These are phyloP conservation scores for Colletotrichum sansevieriae DNA, from an alignment of 2,329 filamentous ascomycete genomes.

Conservation along the genomic window DNA sequence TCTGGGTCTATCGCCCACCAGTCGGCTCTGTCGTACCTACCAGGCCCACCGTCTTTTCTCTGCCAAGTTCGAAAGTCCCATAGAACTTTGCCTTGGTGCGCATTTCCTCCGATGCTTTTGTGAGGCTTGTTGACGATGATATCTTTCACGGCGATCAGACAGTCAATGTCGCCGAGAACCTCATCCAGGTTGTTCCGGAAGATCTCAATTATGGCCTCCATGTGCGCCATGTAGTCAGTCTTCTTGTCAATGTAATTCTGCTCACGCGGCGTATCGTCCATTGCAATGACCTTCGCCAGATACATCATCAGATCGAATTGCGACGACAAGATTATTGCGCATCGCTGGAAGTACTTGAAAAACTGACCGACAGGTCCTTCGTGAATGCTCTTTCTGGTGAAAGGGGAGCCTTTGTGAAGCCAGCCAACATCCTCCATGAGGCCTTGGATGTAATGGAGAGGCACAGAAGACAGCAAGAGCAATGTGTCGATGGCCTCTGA, in stretches of 20 bases:
- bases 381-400: neutral
- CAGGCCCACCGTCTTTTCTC: conserved; percentile 8
- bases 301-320: conserved; percentile 44
- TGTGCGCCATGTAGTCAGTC: conserved; percentile 33
- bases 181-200: conserved; percentile 6
- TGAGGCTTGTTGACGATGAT: conserved; percentile 8
- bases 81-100: neutral
- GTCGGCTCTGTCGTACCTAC: neutral
- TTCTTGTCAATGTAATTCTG: conserved; percentile 19
- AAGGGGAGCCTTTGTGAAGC: neutral
- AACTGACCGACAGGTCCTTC: neutral
- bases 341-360: neutral
- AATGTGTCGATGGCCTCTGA: conserved; percentile 27
- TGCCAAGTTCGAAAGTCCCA: conserved; percentile 26
- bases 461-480: conserved; percentile 18
- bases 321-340: conserved; percentile 37
- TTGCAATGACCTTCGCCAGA: conserved; percentile 8
- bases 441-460: neutral
- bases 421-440: conserved; percentile 10
- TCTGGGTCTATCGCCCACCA: conserved; percentile 25
- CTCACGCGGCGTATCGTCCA: neutral
- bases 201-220: conserved; percentile 26
- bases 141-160: neutral
- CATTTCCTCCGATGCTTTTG: neutral
- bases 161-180: conserved; percentile 11